Base-by-base conservation (phyloP, 306 rosid species). In the Prunus campanulata region DNA sequence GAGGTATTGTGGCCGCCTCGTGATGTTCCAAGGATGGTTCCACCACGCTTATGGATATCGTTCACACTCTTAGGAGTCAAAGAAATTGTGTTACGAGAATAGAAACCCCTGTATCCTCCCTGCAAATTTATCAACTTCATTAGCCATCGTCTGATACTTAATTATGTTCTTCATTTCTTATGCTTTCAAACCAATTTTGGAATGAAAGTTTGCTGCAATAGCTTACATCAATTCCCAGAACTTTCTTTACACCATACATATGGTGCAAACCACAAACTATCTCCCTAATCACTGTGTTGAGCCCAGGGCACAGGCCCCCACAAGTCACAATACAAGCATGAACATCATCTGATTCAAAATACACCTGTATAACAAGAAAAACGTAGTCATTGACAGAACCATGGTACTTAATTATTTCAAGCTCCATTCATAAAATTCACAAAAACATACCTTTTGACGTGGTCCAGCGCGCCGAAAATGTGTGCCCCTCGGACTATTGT, bases 381-480 rank as follows among this genome's bases (percentile, higher is more conserved):
- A 75, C 46, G 60, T 3, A 70, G 13, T 78, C 51, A 35, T 50
- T 51, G 22, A 47, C 70, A 52, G 66, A 3, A 72, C 24, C 65
- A 63, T 51, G 15, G 59, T 6, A 22, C 63, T 50, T 48, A 29
- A 5, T 80, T 44, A 57, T 57, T 57, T 72, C 65, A 11, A 74
- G 68, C 30, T 68, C 32, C 15, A 60, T 66, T 11, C n/a, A 39
- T 16, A n/a, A 13, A 75, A 68, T 20, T 77, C 55, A 25, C 69
- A 14, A 57, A 55, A 4, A 49, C 75, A 66, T 88, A 87, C 99
- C 84, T 66, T 86, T 74, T 95, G 99, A n/a, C 99, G 96, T 0
- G 99, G 99, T 50, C 99, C 99, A 11, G 99, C 99, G 1, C 98
- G 97, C 54, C 99, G 87, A 72, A 95, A 95, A 86, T 95, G 99